A percentile compares a stretch with the other conserved stretches of the same genome.
Conservation (phyloP, 2,329 filamentous ascomycete species). For the Cercospora sojina region DNA sequence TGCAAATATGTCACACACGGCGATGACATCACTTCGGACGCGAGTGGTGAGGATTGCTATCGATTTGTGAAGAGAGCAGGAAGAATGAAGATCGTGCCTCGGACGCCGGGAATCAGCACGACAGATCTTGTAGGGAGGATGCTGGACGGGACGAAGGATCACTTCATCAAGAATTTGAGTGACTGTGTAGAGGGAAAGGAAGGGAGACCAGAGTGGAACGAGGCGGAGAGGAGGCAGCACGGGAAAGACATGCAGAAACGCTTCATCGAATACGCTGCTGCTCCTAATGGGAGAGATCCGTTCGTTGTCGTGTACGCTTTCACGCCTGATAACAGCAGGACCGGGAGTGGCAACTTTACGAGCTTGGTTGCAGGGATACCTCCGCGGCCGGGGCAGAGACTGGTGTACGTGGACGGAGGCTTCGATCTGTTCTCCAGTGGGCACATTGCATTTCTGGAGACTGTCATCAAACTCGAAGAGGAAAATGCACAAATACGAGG, state of each 20-base stretch:
- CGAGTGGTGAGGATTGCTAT: conserved; percentile 92
- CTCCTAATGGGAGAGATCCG: conserved; percentile 73
- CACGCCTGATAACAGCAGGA: conserved; percentile 38
- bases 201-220: conserved; percentile 69
- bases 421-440: conserved; percentile 97
- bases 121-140: conserved; percentile 98
- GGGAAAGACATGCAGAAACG: conserved; percentile 71
- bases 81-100: conserved; percentile 93
- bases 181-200: conserved; percentile 49
- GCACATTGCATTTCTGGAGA: conserved; percentile 89
- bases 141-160: conserved; percentile 90
- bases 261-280: conserved; percentile 82
- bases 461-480: conserved; percentile 72
- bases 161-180: conserved; percentile 74
- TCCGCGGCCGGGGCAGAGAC: conserved; percentile 72
- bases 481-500: conserved; percentile 64
- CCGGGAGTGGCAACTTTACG: conserved; percentile 31
- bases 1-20: conserved; percentile 96
- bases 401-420: conserved; percentile 94
- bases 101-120: conserved; percentile 93
- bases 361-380: conserved; percentile 69
- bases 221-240: conserved; percentile 63
- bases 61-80: conserved; percentile 93
- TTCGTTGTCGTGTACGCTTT: conserved; percentile 86
- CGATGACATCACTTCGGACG: conserved; percentile 95